Base-by-base conservation (phyloP, 768 basidiomycete species). In the Suillus paluster region DNA sequence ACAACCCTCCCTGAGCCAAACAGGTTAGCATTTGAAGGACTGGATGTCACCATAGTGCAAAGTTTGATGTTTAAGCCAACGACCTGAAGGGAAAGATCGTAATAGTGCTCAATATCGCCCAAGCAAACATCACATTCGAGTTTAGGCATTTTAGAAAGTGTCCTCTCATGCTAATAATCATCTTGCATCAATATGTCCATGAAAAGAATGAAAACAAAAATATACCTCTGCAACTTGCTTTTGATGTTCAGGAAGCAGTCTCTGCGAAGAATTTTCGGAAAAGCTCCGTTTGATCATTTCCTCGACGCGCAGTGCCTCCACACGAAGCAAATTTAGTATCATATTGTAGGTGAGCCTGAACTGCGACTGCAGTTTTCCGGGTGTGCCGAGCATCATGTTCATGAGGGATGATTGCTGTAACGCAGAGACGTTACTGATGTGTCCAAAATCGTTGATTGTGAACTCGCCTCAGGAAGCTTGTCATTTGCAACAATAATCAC, bases 231-330 rank as follows among this genome's bases (percentile, higher is more conserved):
- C 73, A 25, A 99, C 92, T 71, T 90, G 86, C 73, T 90, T 88
- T 75, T 99, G 95, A 64, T 99, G 94, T 59, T 97, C 95, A 5
- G 97, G 97, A 34, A 98, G 79, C 48, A 98, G 79, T 42, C 90
- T 83, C 71, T 99, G 97, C 0, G 97, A 91, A 1, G 95, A 89
- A 71, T 99, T 99, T 79, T 99, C 97, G 19, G 97, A 99, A 76
- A 99, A 99, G 73, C 94, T 95, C 42, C 97, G 84, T 75, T 99
- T 99, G 72, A 99, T 99, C 97, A 99, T 99, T 76, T 99, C 97
- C 71, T 99, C 97, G 19, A 99, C 97, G 62, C 89, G 83, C 52
- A 99, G 81, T 0, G 97, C 96, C 71, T 99, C 97, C 11, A 99
- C 97, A 21, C 97, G 88, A 11, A 99, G 83, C 42, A 99, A 79